Conservation (phyloP, 2,329 filamentous ascomycete genomes). For the Aspergillus floridensis region DNA sequence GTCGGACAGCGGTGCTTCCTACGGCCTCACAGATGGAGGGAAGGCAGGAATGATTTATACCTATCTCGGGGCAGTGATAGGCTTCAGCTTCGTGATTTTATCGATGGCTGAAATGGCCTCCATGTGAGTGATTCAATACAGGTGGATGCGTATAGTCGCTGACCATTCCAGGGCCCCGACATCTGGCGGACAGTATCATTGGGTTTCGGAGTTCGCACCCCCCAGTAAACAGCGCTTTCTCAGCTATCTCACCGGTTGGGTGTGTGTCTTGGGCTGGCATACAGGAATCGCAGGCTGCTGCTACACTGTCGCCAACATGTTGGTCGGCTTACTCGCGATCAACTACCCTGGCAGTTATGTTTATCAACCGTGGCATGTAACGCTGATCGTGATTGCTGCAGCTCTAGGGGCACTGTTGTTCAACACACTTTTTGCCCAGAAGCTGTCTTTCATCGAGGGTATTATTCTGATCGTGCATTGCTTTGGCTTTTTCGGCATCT, state of each 20-base stretch:
- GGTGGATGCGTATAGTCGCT: not conserved
- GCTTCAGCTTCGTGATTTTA: conserved; percentile 38
- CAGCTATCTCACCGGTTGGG: conserved; percentile 41
- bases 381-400: conserved; percentile 44
- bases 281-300: conserved; percentile 34
- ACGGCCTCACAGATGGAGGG: conserved; percentile 32
- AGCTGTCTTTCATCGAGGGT: conserved; percentile 52
- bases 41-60: conserved; percentile 40
- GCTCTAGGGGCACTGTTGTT: conserved; percentile 49
- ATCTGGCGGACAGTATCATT: conserved; percentile 42
- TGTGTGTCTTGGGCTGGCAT: conserved; percentile 40
- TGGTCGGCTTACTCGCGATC: conserved; percentile 36
- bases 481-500: conserved; percentile 44
- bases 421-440: conserved; percentile 48
- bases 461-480: conserved; percentile 51
- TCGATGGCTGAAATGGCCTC: conserved; percentile 47
- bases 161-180: conserved; percentile 31
- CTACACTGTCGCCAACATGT: conserved; percentile 34
- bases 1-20: conserved; percentile 24
- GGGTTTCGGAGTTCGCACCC: conserved; percentile 40
- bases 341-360: conserved; percentile 29
- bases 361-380: conserved; percentile 31
- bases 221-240: conserved; percentile 33
- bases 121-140: conserved; percentile 33
- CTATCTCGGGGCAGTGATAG: conserved; percentile 36